Base-by-base conservation (phyloP, 176 grass and related monocot species). In the Ensete glaucum region DNA sequence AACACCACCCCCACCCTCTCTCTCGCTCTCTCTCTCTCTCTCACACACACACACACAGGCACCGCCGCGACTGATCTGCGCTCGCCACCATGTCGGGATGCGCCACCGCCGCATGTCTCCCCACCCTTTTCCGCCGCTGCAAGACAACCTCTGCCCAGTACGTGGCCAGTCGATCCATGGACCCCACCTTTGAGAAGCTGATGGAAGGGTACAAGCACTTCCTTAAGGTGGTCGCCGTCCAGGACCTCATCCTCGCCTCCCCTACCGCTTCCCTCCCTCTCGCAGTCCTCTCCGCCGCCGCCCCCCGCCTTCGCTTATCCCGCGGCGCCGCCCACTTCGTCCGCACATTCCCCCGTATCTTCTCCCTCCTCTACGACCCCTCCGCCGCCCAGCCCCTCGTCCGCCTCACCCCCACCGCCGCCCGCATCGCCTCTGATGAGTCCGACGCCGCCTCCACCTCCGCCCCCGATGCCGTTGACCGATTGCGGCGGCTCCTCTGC, bases 121-220 rank as follows among this genome's bases (percentile, higher is more conserved):
- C 78, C 43, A 52, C 20, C n/a, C 6, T 77, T 43, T 75, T 53
- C 63, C 76, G 48, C 50, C 81, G 87, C 34, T 25, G 73, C 8
- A 97, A 93, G 90, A 78, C 85, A 19, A 87, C 90, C 2, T 81
- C 90, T 19, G 85, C 90, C 48, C 88, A 90, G 74, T 83, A 87
- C 62, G 90, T 93, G 16, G 82, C 86, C 62, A 81, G 80, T 64
- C 82, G 84, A 50, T 82, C 85, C 80, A 79, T 92, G 2, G 90
- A 90, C 65, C 81, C 79, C 55, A 79, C 88, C n/a, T 90, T 93
- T 72, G 93, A 97, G 81, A 90, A 92, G 81, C 78, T 93, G 2
- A 62, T 86, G 75, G 8, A 85, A 15, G 79, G 83, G 12, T 84
- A 81, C 84, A 80, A 88, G 53, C 84, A 87, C 24, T 87, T 93